Evolutionary conservation across 345 rosid genomes (phyloP).

Genomic region (Populus davidiana): DNA sequence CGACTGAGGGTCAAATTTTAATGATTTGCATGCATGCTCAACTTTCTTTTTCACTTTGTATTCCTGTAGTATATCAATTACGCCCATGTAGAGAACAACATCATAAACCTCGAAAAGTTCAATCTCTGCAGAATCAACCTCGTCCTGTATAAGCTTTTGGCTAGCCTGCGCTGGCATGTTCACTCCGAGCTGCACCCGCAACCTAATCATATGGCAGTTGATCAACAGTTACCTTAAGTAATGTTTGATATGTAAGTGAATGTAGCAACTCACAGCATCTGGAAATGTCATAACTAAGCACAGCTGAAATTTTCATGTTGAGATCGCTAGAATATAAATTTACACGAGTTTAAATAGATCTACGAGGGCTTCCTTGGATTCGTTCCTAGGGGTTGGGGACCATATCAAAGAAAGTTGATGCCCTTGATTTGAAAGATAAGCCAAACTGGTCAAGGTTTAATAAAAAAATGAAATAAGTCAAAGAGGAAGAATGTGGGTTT

Average conservation of each 20-base stretch:
- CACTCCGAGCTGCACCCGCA: slow-evolving; percentile 87
- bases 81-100: slow-evolving; percentile 89
- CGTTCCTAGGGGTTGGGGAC: neutral
- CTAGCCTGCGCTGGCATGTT: slow-evolving; percentile 96
- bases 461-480: neutral
- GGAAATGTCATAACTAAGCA: neutral
- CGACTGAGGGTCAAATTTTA: slow-evolving; percentile 52
- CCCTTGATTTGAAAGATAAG: neutral
- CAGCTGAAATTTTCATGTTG: neutral
- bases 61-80: slow-evolving; percentile 82
- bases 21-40: slow-evolving; percentile 69
- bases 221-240: neutral
- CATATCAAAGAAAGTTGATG: neutral
- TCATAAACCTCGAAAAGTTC: slow-evolving; percentile 85
- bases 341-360: neutral
- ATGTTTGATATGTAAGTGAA: neutral
- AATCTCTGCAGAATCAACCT: slow-evolving; percentile 47
- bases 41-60: slow-evolving; percentile 73
- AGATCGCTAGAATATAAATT: neutral
- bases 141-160: slow-evolving; percentile 48
- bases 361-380: neutral
- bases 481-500: neutral
- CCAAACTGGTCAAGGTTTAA: neutral
- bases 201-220: slow-evolving; percentile 35
- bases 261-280: neutral